Percentiles rank a stretch among this genome's conserved stretches.
Conservation (phyloP, 2,329 filamentous ascomycete genomes). For the Aspergillus fischeri region DNA sequence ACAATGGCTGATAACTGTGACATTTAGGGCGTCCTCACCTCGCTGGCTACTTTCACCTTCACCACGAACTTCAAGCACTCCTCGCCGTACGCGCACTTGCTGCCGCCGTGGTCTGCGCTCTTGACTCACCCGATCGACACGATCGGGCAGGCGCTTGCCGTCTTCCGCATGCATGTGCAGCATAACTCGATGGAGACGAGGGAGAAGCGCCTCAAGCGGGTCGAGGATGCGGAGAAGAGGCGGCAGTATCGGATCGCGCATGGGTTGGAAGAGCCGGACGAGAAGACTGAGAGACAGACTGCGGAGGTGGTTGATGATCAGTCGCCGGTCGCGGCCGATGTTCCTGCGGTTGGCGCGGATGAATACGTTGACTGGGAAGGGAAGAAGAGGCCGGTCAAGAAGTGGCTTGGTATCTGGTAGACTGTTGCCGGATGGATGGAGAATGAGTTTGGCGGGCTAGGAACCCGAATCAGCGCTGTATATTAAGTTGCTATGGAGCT, state of each 20-base stretch:
- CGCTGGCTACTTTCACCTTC: constrained; percentile 69
- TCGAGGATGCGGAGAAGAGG: constrained; percentile 86
- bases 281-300: constrained; percentile 33
- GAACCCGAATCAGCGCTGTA: constrained; percentile 2
- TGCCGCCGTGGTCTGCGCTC: constrained; percentile 68
- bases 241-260: constrained; percentile 81
- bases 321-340: constrained; percentile 35
- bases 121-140: constrained; percentile 67
- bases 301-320: constrained; percentile 33
- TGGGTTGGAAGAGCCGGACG: constrained; percentile 60
- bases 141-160: constrained; percentile 61
- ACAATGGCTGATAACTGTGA: background rate
- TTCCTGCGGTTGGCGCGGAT: constrained; percentile 27
- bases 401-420: constrained; percentile 80
- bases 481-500: constrained; percentile 3
- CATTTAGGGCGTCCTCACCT: constrained; percentile 59
- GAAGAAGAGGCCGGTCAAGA: constrained; percentile 61
- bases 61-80: constrained; percentile 72
- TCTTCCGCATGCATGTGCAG: constrained; percentile 71
- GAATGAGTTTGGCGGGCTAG: background rate
- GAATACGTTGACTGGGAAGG: constrained; percentile 34
- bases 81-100: constrained; percentile 74
- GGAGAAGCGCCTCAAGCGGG: constrained; percentile 66
- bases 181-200: constrained; percentile 65
- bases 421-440: background rate